Percentiles rank a stretch among this genome's conserved stretches.
Conservation (phyloP, 1,284 basidiomycete species). For the Malassezia arunalokei region DNA sequence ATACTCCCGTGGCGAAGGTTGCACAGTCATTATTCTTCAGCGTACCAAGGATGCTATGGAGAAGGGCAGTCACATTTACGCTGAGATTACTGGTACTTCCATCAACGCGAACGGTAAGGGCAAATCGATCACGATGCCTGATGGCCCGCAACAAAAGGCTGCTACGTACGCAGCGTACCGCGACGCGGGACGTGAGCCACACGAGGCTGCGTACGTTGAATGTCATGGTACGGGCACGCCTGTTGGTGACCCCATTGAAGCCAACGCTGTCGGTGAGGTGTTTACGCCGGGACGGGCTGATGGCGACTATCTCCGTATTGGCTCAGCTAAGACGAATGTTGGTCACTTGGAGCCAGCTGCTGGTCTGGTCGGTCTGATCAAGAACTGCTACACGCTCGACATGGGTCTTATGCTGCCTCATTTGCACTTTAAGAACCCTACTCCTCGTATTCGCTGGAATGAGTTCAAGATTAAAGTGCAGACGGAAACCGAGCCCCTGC, state of each 20-base stretch:
- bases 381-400: conserved; percentile 15
- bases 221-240: conserved; percentile 20
- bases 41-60: conserved; percentile 10
- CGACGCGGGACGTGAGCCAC: conserved; percentile 6
- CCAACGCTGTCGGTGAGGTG: conserved; percentile 15
- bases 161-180: conserved; percentile 10
- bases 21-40: conserved; percentile 18
- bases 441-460: conserved; percentile 16
- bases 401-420: conserved; percentile 12
- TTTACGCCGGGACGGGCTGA: conserved; percentile 10
- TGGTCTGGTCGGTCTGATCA: conserved; percentile 19
- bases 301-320: conserved; percentile 14
- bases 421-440: conserved; percentile 14
- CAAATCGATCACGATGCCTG: conserved; percentile 15
- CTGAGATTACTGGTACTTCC: conserved; percentile 13
- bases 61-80: conserved; percentile 18
- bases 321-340: conserved; percentile 21
- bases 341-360: conserved; percentile 19
- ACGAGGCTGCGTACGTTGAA: conserved; percentile 16
- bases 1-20: conserved; percentile 19
- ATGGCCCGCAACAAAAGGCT: conserved; percentile 10
- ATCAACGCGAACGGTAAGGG: conserved; percentile 18
- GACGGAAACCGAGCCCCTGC: conserved; percentile 10
- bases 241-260: conserved; percentile 22
- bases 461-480: conserved; percentile 15